Percentiles rank a stretch among this genome's conserved stretches.
Evolutionary conservation across 192 early-diverging fungal species (phyloP).

Genomic region (Entomortierella beljakovae): DNA sequence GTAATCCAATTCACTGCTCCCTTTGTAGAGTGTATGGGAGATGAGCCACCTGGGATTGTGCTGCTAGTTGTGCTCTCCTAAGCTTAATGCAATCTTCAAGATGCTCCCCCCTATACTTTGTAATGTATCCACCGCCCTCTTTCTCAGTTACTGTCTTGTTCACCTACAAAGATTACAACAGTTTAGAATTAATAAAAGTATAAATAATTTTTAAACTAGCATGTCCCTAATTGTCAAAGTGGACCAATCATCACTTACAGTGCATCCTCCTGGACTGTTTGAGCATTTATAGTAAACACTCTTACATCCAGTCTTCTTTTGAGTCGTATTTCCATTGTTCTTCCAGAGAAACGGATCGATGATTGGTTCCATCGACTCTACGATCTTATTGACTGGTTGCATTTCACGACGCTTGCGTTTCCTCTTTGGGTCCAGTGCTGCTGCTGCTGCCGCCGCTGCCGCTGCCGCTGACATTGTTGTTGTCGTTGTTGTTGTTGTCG

Average conservation of each 20-base stretch:
- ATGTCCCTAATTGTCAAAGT: neutral
- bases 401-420: constrained; percentile 69
- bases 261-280: constrained; percentile 63
- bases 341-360: constrained; percentile 66
- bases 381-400: constrained; percentile 69
- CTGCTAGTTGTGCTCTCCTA: constrained; percentile 44
- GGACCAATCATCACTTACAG: constrained; percentile 11
- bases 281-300: constrained; percentile 72
- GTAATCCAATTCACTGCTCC: neutral
- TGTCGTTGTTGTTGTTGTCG: constrained; percentile 9
- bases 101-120: constrained; percentile 69
- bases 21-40: constrained; percentile 20
- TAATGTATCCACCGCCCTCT: constrained; percentile 62
- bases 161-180: constrained; percentile 23
- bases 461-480: constrained; percentile 10
- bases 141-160: constrained; percentile 70
- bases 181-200: neutral
- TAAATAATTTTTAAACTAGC: neutral
- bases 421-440: constrained; percentile 43
- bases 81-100: constrained; percentile 61
- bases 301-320: constrained; percentile 66
- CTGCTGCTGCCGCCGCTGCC: neutral
- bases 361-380: constrained; percentile 65
- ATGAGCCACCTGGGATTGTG: constrained; percentile 18
- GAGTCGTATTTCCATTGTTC: constrained; percentile 71